Evolutionary conservation across 176 grass and related monocot genomes (phyloP), one percentile per base, ranked within the genome.

Genomic region (Carex parvula): DNA sequence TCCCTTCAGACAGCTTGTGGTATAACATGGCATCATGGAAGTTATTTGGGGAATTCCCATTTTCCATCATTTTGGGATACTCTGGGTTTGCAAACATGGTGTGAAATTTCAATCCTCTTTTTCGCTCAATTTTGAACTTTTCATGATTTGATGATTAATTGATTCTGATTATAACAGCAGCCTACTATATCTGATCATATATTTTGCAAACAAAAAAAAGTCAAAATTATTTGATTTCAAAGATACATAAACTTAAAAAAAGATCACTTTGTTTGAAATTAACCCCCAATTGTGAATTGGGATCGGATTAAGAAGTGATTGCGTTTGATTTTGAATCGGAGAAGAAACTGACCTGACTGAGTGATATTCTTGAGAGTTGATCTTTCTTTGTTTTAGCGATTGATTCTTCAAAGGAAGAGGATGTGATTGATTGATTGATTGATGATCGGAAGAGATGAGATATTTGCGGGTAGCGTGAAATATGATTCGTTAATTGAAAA

Each of bases 31-130:
- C 85, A 55, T 91, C 85, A 30, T 90, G 85, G 79, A 91, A 88
- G 67, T 88, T 91, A 75, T 88, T 89, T 24, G 90, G 85, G 56
- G 86, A 60, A 57, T 72, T 88, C 81, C 87, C 87, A 72, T 95
- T 89, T 0, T 89, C 90, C 30, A 93, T 87, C 74, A 93, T 89
- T 30, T 89, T 86, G 3, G 90, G 89, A 84, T 90, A 94, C 63
- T 85, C 85, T 26, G 81, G 71, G 6, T 74, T 89, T 66, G 87
- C 89, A 17, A 90, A 78, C 95, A 91, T 97, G 54, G 82, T 85
- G 1, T 56, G 71, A 82, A 18, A 66, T 46, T 53, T 65, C 42
- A 33, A 41, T 53, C 84, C n/a, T 64, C 55, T 21, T 65, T 17
- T 21, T 65, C 14, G 75, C 42, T 70, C 61, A 50, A 50, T 64